Base-by-base conservation (phyloP, 2,329 filamentous ascomycete species). In the Penicillium concentricum region DNA sequence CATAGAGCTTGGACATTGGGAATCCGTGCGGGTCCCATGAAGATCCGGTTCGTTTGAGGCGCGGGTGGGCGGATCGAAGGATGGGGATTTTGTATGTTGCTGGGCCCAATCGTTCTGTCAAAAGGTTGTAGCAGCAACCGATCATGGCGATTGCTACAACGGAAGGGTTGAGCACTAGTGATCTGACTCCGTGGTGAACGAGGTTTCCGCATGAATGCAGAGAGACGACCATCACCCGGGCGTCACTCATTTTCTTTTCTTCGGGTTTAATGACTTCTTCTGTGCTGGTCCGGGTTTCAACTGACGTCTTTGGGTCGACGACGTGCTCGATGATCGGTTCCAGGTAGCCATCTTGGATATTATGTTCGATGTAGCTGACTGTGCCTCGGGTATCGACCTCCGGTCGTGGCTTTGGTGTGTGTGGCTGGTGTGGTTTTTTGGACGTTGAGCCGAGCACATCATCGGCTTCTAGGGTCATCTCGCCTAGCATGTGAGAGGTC, bases 151-250 rank as follows among this genome's bases (percentile, higher is more conserved):
- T 88, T n/a, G 92, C 91, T 32, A 86, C 85, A 54, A 97, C 92
- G 5, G 87, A 84, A 0, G 89, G 88, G 70, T 97, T 97, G 56
- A 95, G 77, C 2, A 92, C 76, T 20, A 99, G 83, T 0, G 93
- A 95, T 15, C 91, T 87, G 56, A 99, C 87, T 10, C 90, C 94
- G 70, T 95, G 92, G 73, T 99, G 94, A 0, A 95, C 89, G n/a
- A 99, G 85, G 65, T 99, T 97, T 28, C 94, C 94, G 71, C 94
- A 99, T 0, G 93, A 97, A 74, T 99, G 94, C 18, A 99, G 90
- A 0, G 94, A 97, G 30, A 97, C 87, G 16, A 93, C 90, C 87
- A 97, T 92, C 37, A 95, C 79, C 32, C 61, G 68, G 18, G 69
- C 68, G 43, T 69, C 63, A 30, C 48, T 60, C 18, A 51, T 35